A percentile compares a stretch with the other conserved stretches of the same genome.
phyloP scores from a whole-genome alignment of 352 stramenopile species.

The Phytophthora tentaculata region DNA sequence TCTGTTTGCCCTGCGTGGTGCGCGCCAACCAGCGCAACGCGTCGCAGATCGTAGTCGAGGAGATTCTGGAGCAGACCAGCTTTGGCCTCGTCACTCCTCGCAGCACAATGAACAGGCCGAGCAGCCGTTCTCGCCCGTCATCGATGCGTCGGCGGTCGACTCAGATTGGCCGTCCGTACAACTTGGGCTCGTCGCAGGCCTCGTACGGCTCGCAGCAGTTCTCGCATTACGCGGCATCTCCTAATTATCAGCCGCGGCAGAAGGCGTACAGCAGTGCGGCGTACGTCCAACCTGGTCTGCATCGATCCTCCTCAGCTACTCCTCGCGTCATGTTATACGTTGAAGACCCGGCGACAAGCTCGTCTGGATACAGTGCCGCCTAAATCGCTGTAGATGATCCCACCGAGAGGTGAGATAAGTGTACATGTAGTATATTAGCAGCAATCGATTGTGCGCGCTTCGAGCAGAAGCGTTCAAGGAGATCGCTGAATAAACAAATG shows the following conservation, averaged over 20 bases:
- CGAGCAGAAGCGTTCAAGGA: constrained; percentile 19
- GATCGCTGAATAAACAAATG: constrained; percentile 20
- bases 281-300: constrained; percentile 12
- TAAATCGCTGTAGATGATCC: constrained; percentile 10
- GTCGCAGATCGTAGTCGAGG: constrained; percentile 48
- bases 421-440: constrained; percentile 33
- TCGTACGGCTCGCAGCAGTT: constrained; percentile 23
- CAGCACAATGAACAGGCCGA: constrained; percentile 18
- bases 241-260: constrained; percentile 33
- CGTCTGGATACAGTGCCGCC: constrained; percentile 22
- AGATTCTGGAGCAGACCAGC: constrained; percentile 39
- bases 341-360: constrained; percentile 26
- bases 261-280: constrained; percentile 37
- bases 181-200: constrained; percentile 16
- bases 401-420: constrained; percentile 15
- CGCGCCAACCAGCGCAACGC: constrained; percentile 48
- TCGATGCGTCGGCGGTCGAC: constrained; percentile 34
- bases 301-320: constrained; percentile 31
- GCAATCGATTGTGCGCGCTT: constrained; percentile 11
- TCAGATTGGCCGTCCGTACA: constrained; percentile 30
- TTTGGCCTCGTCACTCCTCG: constrained; percentile 30
- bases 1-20: constrained; percentile 57
- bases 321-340: constrained; percentile 39
- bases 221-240: constrained; percentile 30
- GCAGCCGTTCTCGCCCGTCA: constrained; percentile 25